Conservation (phyloP, 2,329 filamentous ascomycete genomes). For the Fusarium algeriense region DNA sequence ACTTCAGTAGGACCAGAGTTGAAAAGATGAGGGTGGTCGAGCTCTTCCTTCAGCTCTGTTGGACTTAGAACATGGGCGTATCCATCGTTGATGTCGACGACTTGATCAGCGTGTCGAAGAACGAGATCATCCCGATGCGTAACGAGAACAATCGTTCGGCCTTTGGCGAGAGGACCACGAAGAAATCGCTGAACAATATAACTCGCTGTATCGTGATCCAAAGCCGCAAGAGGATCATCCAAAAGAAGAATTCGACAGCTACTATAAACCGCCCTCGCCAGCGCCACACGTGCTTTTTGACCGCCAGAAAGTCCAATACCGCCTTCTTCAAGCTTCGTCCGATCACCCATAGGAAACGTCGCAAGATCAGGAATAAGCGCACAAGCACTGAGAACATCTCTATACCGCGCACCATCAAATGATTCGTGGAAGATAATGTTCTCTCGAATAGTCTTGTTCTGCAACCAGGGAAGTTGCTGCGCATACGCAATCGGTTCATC, state of each 20-base stretch:
- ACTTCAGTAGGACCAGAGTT: slow-evolving; percentile 10
- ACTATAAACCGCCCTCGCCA: slow-evolving; percentile 74
- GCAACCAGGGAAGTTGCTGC: slow-evolving; percentile 73
- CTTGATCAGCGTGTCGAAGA: slow-evolving; percentile 76
- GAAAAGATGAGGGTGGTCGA: slow-evolving; percentile 54
- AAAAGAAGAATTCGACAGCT: slow-evolving; percentile 67
- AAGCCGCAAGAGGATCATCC: slow-evolving; percentile 72
- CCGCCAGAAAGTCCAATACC: slow-evolving; percentile 73
- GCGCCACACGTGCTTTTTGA: slow-evolving; percentile 71
- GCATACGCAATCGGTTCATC: slow-evolving; percentile 66
- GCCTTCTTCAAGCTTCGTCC: slow-evolving; percentile 71
- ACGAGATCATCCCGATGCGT: slow-evolving; percentile 85
- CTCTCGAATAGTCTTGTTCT: slow-evolving; percentile 73
- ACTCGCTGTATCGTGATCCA: slow-evolving; percentile 72
- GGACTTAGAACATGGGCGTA: slow-evolving; percentile 63
- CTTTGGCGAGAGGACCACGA: slow-evolving; percentile 69
- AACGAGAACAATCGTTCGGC: slow-evolving; percentile 80
- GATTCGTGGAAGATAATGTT: slow-evolving; percentile 73
- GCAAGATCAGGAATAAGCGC: slow-evolving; percentile 68
- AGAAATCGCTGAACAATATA: slow-evolving; percentile 72
- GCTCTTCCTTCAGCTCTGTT: slow-evolving; percentile 58
- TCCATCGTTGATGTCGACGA: slow-evolving; percentile 76
- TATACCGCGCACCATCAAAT: slow-evolving; percentile 68
- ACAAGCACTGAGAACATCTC: slow-evolving; percentile 71
- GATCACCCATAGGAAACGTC: slow-evolving; percentile 68